Evolutionary conservation across 805 yeast species (phyloP).

Genomic region (Myxozyma mucilagina): DNA sequence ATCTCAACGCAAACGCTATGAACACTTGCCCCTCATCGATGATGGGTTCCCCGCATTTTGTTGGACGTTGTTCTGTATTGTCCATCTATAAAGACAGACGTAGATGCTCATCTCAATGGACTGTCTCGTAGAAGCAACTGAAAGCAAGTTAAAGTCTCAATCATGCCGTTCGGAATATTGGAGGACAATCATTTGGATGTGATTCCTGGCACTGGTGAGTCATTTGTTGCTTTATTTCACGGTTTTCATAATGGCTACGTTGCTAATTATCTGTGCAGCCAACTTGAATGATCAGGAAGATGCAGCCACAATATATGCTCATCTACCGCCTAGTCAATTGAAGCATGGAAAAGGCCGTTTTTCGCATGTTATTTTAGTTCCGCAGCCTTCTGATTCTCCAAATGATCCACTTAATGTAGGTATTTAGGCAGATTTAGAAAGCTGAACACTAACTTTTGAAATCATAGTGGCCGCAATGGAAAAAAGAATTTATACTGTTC

Average conservation of each 20-base stretch:
- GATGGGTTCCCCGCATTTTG: no score
- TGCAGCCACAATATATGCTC: constrained; percentile 6
- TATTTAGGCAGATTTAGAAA: background rate
- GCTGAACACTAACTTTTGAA: background rate
- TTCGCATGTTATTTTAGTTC: constrained; percentile 53
- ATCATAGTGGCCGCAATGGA: constrained; percentile 7
- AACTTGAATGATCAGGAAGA: constrained; percentile 7
- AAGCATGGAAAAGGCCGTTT: constrained; percentile 41
- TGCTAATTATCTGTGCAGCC: background rate
- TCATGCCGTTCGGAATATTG: constrained; percentile 5
- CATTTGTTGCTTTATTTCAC: background rate
- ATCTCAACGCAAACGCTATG: no score
- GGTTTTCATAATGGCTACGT: background rate
- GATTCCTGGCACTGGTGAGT: constrained; percentile 8
- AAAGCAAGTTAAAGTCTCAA: no score
- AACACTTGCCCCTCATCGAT: no score
- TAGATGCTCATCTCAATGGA: no score
- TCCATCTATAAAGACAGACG: no score
- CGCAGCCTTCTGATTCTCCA: constrained; percentile 66
- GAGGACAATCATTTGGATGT: constrained; percentile 5
- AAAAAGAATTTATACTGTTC: constrained; percentile 2
- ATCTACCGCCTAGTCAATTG: background rate
- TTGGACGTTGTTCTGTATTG: no score
- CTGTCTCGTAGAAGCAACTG: no score
- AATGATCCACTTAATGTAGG: constrained; percentile 59